A percentile compares a stretch with the other conserved stretches of the same genome.
Evolutionary conservation across 768 basidiomycete species (phyloP).

Genomic region (Lactarius trivialis): DNA sequence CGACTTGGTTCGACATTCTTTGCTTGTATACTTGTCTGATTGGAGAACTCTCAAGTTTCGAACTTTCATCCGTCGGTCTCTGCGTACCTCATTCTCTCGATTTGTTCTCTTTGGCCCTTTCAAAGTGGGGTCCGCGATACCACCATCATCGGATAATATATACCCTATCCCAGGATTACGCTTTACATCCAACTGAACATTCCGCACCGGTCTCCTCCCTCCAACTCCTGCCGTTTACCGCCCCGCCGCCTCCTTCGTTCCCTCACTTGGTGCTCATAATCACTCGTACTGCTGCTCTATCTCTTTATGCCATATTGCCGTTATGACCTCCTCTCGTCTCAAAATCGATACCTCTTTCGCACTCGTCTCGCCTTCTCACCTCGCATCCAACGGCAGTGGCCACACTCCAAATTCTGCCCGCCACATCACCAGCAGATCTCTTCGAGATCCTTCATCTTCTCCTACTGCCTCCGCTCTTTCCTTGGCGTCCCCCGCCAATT

Average conservation of each 20-base stretch:
- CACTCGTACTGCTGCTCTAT: slow-evolving; percentile 17
- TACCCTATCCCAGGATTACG: not conserved
- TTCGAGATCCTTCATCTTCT: slow-evolving; percentile 14
- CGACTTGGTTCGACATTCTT: slow-evolving; percentile 1
- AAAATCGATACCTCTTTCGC: slow-evolving; percentile 32
- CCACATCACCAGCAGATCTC: slow-evolving; percentile 19
- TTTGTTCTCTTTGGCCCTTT: not conserved
- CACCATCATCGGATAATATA: slow-evolving; percentile 4
- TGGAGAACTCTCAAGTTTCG: not conserved
- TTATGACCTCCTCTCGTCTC: slow-evolving; percentile 28
- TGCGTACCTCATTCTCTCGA: not conserved
- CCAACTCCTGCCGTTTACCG: not conserved
- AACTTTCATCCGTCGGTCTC: not conserved
- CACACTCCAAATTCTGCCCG: slow-evolving; percentile 9
- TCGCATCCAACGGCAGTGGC: slow-evolving; percentile 10
- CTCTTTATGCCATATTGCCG: slow-evolving; percentile 20
- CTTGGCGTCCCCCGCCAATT: slow-evolving; percentile 15
- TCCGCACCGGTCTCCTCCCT: not conserved
- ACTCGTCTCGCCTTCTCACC: slow-evolving; percentile 23
- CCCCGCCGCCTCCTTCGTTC: not conserved
- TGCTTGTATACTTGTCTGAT: slow-evolving; percentile 10
- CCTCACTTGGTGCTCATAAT: not conserved
- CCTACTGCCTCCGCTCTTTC: slow-evolving; percentile 21
- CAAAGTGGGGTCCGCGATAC: slow-evolving; percentile 4
- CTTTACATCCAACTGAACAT: not conserved